Conservation (phyloP, 2,329 filamentous ascomycete species). For the Aaosphaeria pasadenensis region DNA sequence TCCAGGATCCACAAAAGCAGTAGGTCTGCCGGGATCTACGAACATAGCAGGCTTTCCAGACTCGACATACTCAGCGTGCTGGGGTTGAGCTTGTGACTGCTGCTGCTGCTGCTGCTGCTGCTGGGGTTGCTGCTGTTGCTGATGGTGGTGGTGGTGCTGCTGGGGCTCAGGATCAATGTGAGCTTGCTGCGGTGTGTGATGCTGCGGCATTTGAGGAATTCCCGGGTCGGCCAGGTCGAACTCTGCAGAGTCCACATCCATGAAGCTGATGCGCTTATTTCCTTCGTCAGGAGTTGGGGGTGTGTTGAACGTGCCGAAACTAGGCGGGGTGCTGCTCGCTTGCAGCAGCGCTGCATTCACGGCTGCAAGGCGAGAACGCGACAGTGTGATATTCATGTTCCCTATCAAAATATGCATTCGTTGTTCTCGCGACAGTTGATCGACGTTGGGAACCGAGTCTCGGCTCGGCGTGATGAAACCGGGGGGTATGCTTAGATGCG, state of each 20-base stretch:
- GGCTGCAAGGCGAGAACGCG: conserved; percentile 23
- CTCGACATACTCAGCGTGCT: conserved; percentile 3
- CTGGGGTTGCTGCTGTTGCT: neutral
- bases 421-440: conserved; percentile 29
- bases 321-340: conserved; percentile 12
- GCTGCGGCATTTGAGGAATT: conserved; percentile 23
- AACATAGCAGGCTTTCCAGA: neutral
- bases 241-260: conserved; percentile 33
- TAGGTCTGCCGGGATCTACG: neutral
- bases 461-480: conserved; percentile 34
- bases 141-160: neutral
- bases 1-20: neutral
- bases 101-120: conserved; percentile 16
- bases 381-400: conserved; percentile 23
- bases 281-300: conserved; percentile 20
- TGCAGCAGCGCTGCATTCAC: conserved; percentile 31
- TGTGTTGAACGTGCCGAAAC: conserved; percentile 20
- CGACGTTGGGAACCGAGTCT: conserved; percentile 32
- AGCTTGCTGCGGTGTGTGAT: conserved; percentile 11
- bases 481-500: conserved; percentile 25
- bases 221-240: conserved; percentile 26
- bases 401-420: conserved; percentile 36
- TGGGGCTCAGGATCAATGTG: neutral
- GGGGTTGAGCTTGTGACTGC: conserved; percentile 17
- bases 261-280: conserved; percentile 34